Evolutionary conservation across 371 early-diverging fungal species (phyloP), one percentile per base, ranked within the genome.

Genomic region (Mucor sp.): DNA sequence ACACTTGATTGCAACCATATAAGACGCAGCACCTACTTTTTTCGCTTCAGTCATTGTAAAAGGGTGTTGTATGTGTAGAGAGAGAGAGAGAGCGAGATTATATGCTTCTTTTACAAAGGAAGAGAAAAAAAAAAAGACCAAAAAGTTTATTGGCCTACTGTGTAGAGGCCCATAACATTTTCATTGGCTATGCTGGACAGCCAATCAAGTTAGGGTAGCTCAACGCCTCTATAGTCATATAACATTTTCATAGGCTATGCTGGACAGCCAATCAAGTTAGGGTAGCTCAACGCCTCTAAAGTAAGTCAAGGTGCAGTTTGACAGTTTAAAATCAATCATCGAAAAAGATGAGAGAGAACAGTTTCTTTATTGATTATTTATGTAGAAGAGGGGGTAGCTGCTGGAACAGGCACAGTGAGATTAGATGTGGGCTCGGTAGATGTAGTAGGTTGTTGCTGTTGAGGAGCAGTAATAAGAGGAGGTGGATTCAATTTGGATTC

Each of bases 21-120:
- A 50, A 23, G 6, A 23, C 50, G 8, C 0, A 11, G 41, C 1
- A 59, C n/a, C 44, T 69, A 69, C 70, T 39, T 43, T 65, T 62
- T 69, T 69, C 39, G 66, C 60, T 65, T 69, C 70, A n/a, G 71
- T 67, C 67, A 71, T 69, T 56, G 1, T 35, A 17, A n/a, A 2
- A 0, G 28, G 5, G 30, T n/a, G 15, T 17, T 32, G 33, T 53
- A 14, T 53, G 14, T 35, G 3, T 30, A 30, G 2, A 30, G 2
- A 30, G 2, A 30, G 2, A 4, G 2, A 30, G 2, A 30, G 30
- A 30, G 7, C n/a, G n/a, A 33, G 12, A 6, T 6, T 59, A 14
- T 33, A 7, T 65, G 6, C 47, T 3, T 48, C 6, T 48, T 3
- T 6, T 48, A 11, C 19, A 48, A 23, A 23, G 48, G 30, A 30